Conservation (phyloP, 2,329 filamentous ascomycete species). For the Diaporthe citrichinensis region DNA sequence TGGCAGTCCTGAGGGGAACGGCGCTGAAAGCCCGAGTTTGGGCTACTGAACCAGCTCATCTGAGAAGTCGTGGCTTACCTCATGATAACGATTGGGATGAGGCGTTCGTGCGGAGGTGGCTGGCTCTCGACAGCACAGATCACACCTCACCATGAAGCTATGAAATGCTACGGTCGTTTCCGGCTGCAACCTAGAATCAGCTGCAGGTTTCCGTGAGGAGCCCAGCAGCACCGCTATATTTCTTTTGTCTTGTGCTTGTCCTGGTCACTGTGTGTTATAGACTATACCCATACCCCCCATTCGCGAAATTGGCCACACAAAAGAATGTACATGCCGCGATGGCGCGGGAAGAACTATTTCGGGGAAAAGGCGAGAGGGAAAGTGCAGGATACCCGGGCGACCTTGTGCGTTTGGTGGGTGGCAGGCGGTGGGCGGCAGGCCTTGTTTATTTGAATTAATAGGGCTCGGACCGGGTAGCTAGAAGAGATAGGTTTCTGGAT, state of each 20-base stretch:
- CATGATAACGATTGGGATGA: background rate
- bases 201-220: background rate
- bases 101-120: constrained; percentile 7
- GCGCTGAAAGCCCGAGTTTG: constrained; percentile 53
- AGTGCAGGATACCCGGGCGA: constrained; percentile 32
- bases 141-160: constrained; percentile 15
- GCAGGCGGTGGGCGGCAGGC: background rate
- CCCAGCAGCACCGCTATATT: constrained; percentile 3
- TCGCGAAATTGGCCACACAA: constrained; percentile 35
- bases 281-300: constrained; percentile 41
- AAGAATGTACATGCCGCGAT: constrained; percentile 28
- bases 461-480: constrained; percentile 15
- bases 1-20: constrained; percentile 51
- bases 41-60: constrained; percentile 3
- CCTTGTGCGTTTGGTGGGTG: constrained; percentile 8
- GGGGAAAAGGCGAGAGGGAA: background rate
- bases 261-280: constrained; percentile 36
- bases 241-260: constrained; percentile 33
- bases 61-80: background rate
- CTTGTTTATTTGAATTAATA: constrained; percentile 9
- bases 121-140: background rate
- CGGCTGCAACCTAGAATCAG: constrained; percentile 9
- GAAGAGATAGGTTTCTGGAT: constrained; percentile 5
- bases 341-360: constrained; percentile 11
- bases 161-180: constrained; percentile 19